Conservation (phyloP, 495 filamentous ascomycete species). For the Penicillium goetzii region DNA sequence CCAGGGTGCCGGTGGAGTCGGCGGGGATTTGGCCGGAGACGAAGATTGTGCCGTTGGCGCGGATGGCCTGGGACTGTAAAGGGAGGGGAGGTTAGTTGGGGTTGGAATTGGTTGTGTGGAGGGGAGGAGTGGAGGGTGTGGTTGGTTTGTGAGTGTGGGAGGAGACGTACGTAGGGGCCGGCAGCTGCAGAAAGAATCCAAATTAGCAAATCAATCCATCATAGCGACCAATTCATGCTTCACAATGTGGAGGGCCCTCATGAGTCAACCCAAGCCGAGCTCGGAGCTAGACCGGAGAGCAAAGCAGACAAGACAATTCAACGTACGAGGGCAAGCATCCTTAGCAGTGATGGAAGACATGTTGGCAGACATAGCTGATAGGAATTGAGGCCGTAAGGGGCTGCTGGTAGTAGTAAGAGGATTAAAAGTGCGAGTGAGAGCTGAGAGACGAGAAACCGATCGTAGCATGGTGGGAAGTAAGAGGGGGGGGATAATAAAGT, state of each 20-base stretch:
- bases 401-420: neutral
- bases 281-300: neutral
- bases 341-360: slow-evolving; percentile 46
- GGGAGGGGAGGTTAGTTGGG: slow-evolving; percentile 15
- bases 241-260: neutral
- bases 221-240: neutral
- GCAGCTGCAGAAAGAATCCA: slow-evolving; percentile 43
- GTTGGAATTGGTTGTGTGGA: slow-evolving; percentile 9
- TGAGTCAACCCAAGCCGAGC: neutral
- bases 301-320: slow-evolving; percentile 15
- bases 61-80: slow-evolving; percentile 82
- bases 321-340: slow-evolving; percentile 55
- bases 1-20: slow-evolving; percentile 71
- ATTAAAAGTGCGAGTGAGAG: slow-evolving; percentile 25
- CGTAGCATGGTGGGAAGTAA: slow-evolving; percentile 31
- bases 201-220: slow-evolving; percentile 40
- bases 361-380: slow-evolving; percentile 40
- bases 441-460: slow-evolving; percentile 33
- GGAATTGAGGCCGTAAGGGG: slow-evolving; percentile 13
- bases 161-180: slow-evolving; percentile 58
- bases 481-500: slow-evolving; percentile 7
- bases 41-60: slow-evolving; percentile 80
- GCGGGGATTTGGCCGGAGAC: slow-evolving; percentile 93
- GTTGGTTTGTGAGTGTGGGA: neutral
- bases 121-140: neutral